Base-by-base conservation (phyloP, 352 stramenopile species). In the Hyphochytrium catenoides region DNA sequence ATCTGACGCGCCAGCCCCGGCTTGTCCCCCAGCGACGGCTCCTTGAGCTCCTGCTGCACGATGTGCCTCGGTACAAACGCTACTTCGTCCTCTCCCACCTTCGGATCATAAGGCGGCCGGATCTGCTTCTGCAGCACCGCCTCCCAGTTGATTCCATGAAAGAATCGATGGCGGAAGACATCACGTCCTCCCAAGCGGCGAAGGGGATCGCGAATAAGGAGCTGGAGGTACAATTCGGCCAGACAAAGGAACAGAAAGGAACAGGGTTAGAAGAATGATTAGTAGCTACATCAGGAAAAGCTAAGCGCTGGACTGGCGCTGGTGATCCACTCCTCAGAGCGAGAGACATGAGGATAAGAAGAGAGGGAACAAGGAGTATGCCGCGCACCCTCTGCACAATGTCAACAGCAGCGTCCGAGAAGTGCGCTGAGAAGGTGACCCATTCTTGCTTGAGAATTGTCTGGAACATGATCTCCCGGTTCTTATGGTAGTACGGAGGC, bases 171-270 rank as follows among this genome's bases (percentile, higher is more conserved):
- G 12, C 56, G 74, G 47, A 90, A 58, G 36, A 93, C 66, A 39
- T 91, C 76, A 1, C 75, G 72, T 34, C 83, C 78, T 20, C 92
- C 92, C 11, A 99, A 67, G 36, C 92, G 69, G 52, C 79, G 61
- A 23, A 64, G 81, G 15, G 91, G 90, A 50, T 98, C 85, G 24
- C 89, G 78, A 1, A 84, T 95, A 21, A 99, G 59, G 18, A 99
- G 51, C 66, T 91, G 36, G 26, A 19, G 22, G 7, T 44, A 44
- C 20, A 63, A 31, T 38, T 8, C 19, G 47, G 18, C 38, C 27
- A 31, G 19, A 53, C 3, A 40, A 33, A 22, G 52, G 25, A 52
- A 21, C 28, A 46, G 36, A 8, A 5, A 41, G 26, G 1, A 29
- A 26, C 29, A 21, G 12, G 18, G 12, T 1, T 36, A 41, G 24